These are phyloP conservation scores for Orbilia quercus DNA, from an alignment of 2,329 filamentous ascomycete genomes.

Conservation along the genomic window DNA sequence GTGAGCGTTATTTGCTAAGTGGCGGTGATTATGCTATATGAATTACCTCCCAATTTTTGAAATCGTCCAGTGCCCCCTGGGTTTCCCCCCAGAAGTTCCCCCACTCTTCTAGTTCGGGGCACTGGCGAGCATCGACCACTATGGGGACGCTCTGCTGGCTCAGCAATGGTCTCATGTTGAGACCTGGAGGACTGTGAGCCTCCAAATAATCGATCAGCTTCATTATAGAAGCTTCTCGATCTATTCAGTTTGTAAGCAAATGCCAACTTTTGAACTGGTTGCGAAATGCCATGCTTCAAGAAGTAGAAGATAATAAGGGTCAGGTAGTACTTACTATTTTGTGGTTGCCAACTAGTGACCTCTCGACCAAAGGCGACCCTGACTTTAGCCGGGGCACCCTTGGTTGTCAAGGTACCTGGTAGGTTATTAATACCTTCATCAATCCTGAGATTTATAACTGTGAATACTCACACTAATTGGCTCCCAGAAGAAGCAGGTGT, in stretches of 20 bases:
- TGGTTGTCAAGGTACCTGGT: too few relatives aligned
- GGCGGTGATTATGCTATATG: neutral
- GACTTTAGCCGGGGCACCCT: neutral
- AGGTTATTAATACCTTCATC: too few relatives aligned
- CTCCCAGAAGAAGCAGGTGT: too few relatives aligned
- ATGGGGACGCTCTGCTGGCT: neutral
- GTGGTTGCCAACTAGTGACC: neutral
- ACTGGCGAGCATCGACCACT: conserved; percentile 6
- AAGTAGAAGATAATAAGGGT: neutral
- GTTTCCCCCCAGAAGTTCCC: conserved; percentile 21
- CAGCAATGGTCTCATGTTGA: neutral
- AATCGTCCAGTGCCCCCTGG: neutral
- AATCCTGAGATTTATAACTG: too few relatives aligned
- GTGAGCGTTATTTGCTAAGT: neutral
- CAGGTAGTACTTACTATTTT: neutral
- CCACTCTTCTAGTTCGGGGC: conserved; percentile 30
- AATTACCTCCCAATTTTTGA: conserved; percentile 17
- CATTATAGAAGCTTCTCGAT: conserved; percentile 1
- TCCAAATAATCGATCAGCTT: conserved; percentile 30
- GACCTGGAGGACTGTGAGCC: conserved; percentile 20
- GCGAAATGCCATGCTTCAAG: neutral
- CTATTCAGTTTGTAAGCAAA: too few relatives aligned
- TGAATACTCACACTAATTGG: too few relatives aligned
- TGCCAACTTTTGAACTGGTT: too few relatives aligned
- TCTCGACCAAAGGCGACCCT: neutral